Percentiles rank a stretch among this genome's conserved stretches.
phyloP scores from a whole-genome alignment of 306 rosid genomes.

The Luffa acutangula region DNA sequence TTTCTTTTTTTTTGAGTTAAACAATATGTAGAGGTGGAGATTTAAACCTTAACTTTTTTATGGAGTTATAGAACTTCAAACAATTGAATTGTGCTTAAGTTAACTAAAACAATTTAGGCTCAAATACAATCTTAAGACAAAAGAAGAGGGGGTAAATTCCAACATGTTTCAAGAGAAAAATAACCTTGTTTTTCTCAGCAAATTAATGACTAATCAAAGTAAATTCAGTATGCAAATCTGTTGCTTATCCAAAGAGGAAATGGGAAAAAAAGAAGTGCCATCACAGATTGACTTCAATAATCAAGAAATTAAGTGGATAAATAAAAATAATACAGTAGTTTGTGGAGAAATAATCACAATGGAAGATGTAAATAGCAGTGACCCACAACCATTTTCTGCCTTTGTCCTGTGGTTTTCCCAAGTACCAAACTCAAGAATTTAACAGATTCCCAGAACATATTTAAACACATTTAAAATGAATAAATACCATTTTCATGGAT shows the following conservation, averaged over 20 bases:
- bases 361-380: slow-evolving; percentile 2
- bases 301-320: slow-evolving; percentile 1
- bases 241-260: not conserved
- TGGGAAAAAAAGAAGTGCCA: not conserved
- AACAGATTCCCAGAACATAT: not conserved
- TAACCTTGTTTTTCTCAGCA: not conserved
- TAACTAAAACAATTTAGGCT: too few species aligned
- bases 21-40: too few species aligned
- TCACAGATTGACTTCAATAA: not conserved
- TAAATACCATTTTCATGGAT: slow-evolving; percentile 1
- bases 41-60: too few species aligned
- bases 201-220: not conserved
- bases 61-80: too few species aligned
- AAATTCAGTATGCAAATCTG: not conserved
- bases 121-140: too few species aligned
- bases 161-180: too few species aligned
- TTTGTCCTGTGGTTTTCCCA: not conserved
- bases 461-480: not conserved
- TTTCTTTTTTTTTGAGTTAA: too few species aligned
- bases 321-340: not conserved
- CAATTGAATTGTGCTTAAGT: too few species aligned
- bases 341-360: slow-evolving; percentile 5
- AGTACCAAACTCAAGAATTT: not conserved
- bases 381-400: not conserved
- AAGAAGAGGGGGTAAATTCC: not conserved